A percentile compares a stretch with the other conserved stretches of the same genome.
phyloP scores from a whole-genome alignment of 31 red algal genomes.

The Asparagopsis taxiformis region DNA sequence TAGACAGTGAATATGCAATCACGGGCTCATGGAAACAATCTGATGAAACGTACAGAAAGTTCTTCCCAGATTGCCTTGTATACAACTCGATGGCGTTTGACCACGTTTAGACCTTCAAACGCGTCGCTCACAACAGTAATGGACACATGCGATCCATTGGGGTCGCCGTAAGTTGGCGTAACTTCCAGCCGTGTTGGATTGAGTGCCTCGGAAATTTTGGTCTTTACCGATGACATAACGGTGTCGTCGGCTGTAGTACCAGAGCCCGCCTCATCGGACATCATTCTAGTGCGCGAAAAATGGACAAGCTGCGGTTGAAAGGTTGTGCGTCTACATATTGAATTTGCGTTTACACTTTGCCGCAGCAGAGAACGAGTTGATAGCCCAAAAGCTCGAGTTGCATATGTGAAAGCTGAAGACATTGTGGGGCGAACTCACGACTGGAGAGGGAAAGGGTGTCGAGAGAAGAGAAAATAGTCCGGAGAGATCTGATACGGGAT shows the following conservation, averaged over 20 bases:
- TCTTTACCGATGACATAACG: constrained; percentile 49
- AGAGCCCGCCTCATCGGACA: no score
- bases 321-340: no score
- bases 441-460: no score
- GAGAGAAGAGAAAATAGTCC: no score
- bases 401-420: no score
- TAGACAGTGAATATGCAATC: background rate
- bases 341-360: no score
- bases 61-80: constrained; percentile 98
- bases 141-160: constrained; percentile 89
- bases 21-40: background rate
- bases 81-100: constrained; percentile 86
- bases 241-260: constrained; percentile 30
- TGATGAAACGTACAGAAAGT: constrained; percentile 48
- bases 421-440: no score
- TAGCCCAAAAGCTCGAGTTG: no score
- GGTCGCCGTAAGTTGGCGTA: constrained; percentile 80
- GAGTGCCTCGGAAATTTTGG: constrained; percentile 63
- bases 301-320: no score
- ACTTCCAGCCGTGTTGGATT: constrained; percentile 52
- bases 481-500: no score
- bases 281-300: no score
- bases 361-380: no score
- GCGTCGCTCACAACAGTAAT: constrained; percentile 80
- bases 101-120: constrained; percentile 69